A percentile compares a stretch with the other conserved stretches of the same genome.
phyloP scores from a whole-genome alignment of 768 basidiomycete genomes.

The Scleroderma bovista region DNA sequence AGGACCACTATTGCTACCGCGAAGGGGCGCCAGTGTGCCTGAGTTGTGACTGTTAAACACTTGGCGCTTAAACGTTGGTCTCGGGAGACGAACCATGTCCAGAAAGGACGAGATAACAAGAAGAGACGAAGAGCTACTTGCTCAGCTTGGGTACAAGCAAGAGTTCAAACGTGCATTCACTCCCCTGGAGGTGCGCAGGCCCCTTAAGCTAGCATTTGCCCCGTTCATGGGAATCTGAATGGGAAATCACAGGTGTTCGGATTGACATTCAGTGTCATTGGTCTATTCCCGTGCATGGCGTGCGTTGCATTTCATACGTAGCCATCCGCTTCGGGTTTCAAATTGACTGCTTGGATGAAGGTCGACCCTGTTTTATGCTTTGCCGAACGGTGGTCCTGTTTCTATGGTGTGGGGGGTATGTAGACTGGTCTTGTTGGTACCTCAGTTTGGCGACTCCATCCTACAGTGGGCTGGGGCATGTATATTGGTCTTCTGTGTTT shows the following conservation, averaged over 20 bases:
- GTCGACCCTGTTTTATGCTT: constrained; percentile 39
- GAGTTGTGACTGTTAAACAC: not conserved
- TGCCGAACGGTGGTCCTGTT: constrained; percentile 47
- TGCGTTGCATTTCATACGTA: constrained; percentile 21
- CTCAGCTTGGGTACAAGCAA: constrained; percentile 23
- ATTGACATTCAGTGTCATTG: constrained; percentile 65
- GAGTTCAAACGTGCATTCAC: constrained; percentile 35
- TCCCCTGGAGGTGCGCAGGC: constrained; percentile 22
- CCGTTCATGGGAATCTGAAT: not conserved
- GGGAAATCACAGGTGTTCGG: constrained; percentile 53
- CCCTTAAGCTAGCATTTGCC: not conserved
- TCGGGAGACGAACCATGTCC: no score
- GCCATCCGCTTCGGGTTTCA: not conserved
- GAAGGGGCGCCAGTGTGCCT: no score
- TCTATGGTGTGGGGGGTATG: constrained; percentile 43
- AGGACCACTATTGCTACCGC: no score
- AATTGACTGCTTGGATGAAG: constrained; percentile 20
- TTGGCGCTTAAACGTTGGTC: no score
- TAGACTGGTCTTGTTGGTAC: not conserved
- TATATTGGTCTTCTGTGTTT: constrained; percentile 34
- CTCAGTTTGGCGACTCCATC: not conserved
- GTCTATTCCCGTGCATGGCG: constrained; percentile 61
- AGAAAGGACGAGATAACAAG: not conserved
- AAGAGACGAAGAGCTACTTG: constrained; percentile 16
- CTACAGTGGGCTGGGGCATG: constrained; percentile 34